Conservation (phyloP, 805 yeast species). For the Kuraishia borneana region DNA sequence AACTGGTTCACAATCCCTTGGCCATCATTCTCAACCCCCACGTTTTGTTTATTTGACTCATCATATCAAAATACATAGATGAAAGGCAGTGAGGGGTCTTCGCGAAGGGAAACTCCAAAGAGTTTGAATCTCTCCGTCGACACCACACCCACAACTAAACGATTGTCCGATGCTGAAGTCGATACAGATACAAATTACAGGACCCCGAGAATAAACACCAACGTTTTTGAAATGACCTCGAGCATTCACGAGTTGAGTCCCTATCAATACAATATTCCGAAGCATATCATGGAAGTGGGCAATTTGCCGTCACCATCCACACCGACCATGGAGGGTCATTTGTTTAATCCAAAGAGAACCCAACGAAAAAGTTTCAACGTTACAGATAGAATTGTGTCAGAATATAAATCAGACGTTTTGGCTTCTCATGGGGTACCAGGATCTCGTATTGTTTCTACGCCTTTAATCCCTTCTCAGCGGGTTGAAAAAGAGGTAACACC, state of each 20-base stretch:
- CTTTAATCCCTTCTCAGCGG: background rate
- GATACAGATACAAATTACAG: no score
- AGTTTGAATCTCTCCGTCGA: no score
- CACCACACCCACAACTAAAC: no score
- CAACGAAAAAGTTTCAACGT: background rate
- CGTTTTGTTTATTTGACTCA: no score
- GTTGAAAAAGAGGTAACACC: background rate
- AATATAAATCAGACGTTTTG: background rate
- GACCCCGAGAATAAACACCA: no score
- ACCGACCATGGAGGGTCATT: background rate
- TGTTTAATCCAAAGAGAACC: background rate
- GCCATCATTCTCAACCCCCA: no score
- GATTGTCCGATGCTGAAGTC: no score
- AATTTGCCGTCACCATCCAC: constrained; percentile 1
- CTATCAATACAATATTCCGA: constrained; percentile 2
- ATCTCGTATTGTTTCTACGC: constrained; percentile 1
- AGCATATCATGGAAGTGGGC: background rate
- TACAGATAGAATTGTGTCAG: constrained; percentile 1
- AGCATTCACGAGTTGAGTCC: constrained; percentile 2
- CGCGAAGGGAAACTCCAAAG: no score
- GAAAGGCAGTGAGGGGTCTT: no score
- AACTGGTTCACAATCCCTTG: no score
- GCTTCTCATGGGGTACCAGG: background rate
- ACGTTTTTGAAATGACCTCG: no score
- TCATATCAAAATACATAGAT: no score